phyloP scores from a whole-genome alignment of 768 basidiomycete species.

The Pleurotus cornucopiae region DNA sequence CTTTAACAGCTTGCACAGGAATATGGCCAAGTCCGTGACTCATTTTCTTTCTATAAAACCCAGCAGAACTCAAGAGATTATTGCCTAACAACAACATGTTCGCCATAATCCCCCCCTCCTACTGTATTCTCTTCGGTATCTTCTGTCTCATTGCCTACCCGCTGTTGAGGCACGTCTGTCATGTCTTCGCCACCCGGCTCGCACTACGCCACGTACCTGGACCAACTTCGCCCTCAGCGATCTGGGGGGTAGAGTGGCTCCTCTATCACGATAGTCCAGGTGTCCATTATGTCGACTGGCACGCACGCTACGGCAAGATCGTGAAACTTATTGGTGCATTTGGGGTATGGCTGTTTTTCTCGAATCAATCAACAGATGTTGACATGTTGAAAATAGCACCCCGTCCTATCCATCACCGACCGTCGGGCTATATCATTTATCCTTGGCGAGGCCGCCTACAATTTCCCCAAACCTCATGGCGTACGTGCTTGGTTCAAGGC shows the following conservation, averaged over 20 bases:
- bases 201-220: constrained; percentile 47
- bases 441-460: constrained; percentile 49
- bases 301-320: constrained; percentile 47
- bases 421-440: constrained; percentile 49
- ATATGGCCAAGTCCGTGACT: neutral
- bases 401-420: constrained; percentile 55
- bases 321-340: constrained; percentile 54
- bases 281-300: constrained; percentile 47
- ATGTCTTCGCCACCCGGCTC: constrained; percentile 26
- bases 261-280: constrained; percentile 55
- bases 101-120: constrained; percentile 1
- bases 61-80: neutral
- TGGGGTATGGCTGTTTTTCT: constrained; percentile 34
- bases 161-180: constrained; percentile 28
- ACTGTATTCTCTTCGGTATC: constrained; percentile 15
- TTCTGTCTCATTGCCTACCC: constrained; percentile 24
- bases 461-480: constrained; percentile 59
- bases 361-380: constrained; percentile 4
- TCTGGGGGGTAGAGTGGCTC: constrained; percentile 63
- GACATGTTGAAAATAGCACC: constrained; percentile 34
- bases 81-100: constrained; percentile 16
- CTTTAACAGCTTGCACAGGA: constrained; percentile 6
- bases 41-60: neutral
- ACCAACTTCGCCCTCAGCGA: constrained; percentile 39
- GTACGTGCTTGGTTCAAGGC: constrained; percentile 62